Evolutionary conservation across 345 rosid genomes (phyloP), one percentile per base, ranked within the genome.

Genomic region (Eucalyptus pauciflora): DNA sequence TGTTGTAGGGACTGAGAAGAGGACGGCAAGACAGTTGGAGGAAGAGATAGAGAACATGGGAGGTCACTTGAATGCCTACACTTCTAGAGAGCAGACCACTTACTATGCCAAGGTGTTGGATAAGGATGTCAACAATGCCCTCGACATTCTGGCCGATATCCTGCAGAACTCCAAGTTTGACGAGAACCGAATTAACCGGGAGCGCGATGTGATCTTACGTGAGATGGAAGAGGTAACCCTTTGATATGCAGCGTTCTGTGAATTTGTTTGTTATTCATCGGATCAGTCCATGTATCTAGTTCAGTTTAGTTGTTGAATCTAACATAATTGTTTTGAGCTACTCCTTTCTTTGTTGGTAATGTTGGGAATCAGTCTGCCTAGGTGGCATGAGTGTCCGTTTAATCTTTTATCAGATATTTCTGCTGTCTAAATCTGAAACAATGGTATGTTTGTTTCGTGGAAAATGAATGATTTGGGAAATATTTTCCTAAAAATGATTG

Each of bases 41-140:
- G 99, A 96, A 92, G 99, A 98, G 93, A 95, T 98, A 54, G 99
- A 98, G 94, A 94, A 96, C 86, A 96, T 97, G 94, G 99, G 99
- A 5, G 99, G 99, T 11, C 99, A 97, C 92, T 91, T 98, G 92
- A 98, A 97, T 89, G 99, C 99, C 16, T 97, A 97, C 89, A 98
- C 99, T 3, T 96, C 96, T 15, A 96, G 99, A 93, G 99, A 97
- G 89, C 99, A 97, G 93, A 97, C 99, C 14, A 96, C 99, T 29
- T 98, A 98, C 89, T 97, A 97, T 46, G 99, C 99, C 3, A 97
- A 97, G 87, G 98, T 98, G 29, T 15, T 97, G 98, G 98, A 94
- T 51, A 94, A 95, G 50, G 94, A 96, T 92, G 96, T 97, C 7
- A 91, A 91, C 52, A 91, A 94, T 93, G 95, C 93, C 89, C 91